Percentiles rank a stretch among this genome's conserved stretches.
Conservation (phyloP, 2,329 filamentous ascomycete species). For the Pestalotiopsis sp. region DNA sequence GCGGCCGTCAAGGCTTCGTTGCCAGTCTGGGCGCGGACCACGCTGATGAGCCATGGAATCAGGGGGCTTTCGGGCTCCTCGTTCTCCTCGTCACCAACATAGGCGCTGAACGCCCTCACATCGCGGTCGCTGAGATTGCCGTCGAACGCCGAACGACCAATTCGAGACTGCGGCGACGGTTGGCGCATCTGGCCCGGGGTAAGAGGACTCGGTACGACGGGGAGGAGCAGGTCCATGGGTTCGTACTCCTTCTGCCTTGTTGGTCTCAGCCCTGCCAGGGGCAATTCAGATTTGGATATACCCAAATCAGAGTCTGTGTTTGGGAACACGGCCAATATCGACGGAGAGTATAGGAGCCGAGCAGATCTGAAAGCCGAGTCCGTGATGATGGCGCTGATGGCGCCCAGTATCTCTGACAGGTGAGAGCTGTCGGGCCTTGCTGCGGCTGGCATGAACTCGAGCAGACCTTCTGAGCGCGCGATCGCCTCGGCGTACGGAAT, state of each 20-base stretch:
- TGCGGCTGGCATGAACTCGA: conserved; percentile 61
- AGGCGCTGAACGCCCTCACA: background rate
- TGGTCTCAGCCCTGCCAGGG: conserved; percentile 52
- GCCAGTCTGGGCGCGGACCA: conserved; percentile 59
- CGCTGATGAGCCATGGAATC: conserved; percentile 71
- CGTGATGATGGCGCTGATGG: conserved; percentile 74
- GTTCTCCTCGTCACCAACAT: conserved; percentile 21
- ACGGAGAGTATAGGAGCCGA: conserved; percentile 68
- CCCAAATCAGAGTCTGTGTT: conserved; percentile 53
- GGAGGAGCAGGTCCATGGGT: conserved; percentile 68
- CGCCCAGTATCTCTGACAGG: conserved; percentile 73
- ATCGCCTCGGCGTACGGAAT: conserved; percentile 62
- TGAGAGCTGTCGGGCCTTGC: conserved; percentile 56
- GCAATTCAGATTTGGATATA: conserved; percentile 51
- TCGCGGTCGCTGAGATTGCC: conserved; percentile 17
- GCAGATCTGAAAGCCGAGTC: conserved; percentile 79
- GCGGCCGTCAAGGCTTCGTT: conserved; percentile 68
- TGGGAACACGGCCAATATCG: conserved; percentile 70
- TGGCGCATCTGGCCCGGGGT: conserved; percentile 42
- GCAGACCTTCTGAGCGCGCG: conserved; percentile 54
- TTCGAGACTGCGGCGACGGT: conserved; percentile 16
- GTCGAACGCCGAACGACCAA: conserved; percentile 25
- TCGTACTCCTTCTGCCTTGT: conserved; percentile 46
- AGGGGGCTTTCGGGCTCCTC: conserved; percentile 71
- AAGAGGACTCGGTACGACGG: conserved; percentile 54